Conservation (phyloP, 2,329 filamentous ascomycete genomes). For the Stachybotrys chlorohalonatus region DNA sequence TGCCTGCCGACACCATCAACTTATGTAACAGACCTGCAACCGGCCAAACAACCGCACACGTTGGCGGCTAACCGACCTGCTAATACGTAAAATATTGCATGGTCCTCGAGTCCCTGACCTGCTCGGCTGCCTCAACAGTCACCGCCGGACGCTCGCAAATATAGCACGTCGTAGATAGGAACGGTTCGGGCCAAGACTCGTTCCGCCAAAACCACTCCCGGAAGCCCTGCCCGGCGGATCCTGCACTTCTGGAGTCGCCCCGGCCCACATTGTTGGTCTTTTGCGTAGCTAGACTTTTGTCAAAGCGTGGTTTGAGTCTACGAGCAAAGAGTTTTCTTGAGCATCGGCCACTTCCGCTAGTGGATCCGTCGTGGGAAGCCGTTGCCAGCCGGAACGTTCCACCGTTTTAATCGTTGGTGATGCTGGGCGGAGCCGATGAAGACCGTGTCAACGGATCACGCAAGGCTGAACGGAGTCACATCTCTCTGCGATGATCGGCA, state of each 20-base stretch:
- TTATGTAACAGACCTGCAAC: background rate
- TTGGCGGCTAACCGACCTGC: background rate
- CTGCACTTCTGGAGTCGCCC: too few species aligned
- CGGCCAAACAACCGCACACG: too few species aligned
- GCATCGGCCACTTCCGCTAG: background rate
- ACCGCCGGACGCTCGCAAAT: too few species aligned
- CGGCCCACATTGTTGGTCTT: too few species aligned
- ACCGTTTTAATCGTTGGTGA: background rate
- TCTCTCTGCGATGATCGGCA: background rate
- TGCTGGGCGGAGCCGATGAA: background rate
- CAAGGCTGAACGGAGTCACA: background rate
- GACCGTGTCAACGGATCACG: background rate
- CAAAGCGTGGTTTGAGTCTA: background rate
- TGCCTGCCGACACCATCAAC: background rate
- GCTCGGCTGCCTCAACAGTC: too few species aligned
- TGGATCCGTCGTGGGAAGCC: background rate
- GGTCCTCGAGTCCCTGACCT: too few species aligned
- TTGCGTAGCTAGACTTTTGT: background rate
- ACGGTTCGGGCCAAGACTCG: too few species aligned
- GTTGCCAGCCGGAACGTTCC: background rate
- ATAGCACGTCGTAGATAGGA: too few species aligned
- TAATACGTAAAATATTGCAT: background rate
- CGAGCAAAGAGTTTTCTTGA: background rate
- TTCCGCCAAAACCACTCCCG: too few species aligned
- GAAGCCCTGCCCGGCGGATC: too few species aligned